A percentile compares a stretch with the other conserved stretches of the same genome.
These are phyloP conservation scores for Crithidia acanthocephali DNA, from an alignment of 208 protist species.

Conservation along the genomic window DNA sequence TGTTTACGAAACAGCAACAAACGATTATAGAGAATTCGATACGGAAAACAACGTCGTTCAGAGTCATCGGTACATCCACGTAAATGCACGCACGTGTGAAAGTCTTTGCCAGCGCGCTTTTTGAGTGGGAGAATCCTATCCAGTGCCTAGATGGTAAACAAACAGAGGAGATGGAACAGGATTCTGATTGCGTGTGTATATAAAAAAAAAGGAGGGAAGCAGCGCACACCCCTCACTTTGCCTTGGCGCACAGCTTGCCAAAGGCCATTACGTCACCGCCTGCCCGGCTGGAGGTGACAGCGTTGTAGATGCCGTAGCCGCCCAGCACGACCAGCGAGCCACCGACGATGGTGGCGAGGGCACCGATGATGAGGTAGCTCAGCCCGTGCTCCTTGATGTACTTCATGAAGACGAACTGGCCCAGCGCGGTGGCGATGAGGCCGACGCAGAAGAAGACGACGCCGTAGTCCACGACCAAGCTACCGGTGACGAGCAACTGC, in stretches of 20 bases:
- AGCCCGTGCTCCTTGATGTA: slow-evolving; percentile 70
- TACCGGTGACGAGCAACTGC: slow-evolving; percentile 58
- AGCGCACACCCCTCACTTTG: background rate
- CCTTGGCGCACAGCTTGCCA: slow-evolving; percentile 47
- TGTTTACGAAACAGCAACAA: too few relatives aligned
- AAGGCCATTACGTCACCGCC: slow-evolving; percentile 61
- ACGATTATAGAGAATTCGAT: too few relatives aligned
- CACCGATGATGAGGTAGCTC: slow-evolving; percentile 67
- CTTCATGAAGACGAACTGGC: slow-evolving; percentile 76
- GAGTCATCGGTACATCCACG: too few relatives aligned
- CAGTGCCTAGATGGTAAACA: too few relatives aligned
- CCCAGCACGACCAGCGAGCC: slow-evolving; percentile 76
- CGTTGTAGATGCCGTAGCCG: slow-evolving; percentile 77
- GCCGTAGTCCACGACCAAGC: slow-evolving; percentile 67
- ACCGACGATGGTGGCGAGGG: slow-evolving; percentile 62
- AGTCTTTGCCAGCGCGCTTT: too few relatives aligned
- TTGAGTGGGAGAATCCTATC: too few relatives aligned
- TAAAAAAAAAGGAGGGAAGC: background rate
- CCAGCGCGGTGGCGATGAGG: slow-evolving; percentile 56
- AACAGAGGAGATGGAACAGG: too few relatives aligned
- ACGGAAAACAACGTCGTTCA: too few relatives aligned
- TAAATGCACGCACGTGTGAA: too few relatives aligned
- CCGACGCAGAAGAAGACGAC: slow-evolving; percentile 70
- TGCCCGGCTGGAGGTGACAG: slow-evolving; percentile 31
- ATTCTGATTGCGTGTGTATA: background rate